Evolutionary conservation across 2,329 filamentous ascomycete genomes (phyloP), one percentile per base, ranked within the genome.

Genomic region (Westerdykella sp.): DNA sequence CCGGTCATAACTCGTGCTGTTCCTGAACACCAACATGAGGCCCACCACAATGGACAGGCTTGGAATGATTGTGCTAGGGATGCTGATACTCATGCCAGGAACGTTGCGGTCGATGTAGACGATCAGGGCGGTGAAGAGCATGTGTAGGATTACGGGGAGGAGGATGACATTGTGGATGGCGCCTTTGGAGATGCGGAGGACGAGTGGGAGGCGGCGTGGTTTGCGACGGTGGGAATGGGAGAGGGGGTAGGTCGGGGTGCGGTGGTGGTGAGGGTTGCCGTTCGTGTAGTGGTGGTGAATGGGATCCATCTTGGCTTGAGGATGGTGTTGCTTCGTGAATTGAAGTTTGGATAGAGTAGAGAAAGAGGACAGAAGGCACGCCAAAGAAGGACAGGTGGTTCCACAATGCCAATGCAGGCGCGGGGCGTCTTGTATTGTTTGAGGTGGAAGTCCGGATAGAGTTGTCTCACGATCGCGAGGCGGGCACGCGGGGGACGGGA

Each of bases 1-100:
- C 2, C 80, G 72, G 52, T 81, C 80, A 64, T 82, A 83, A 41
- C 72, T 76, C 3, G 79, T 83, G 50, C 76, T 73, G 53, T 84
- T 83, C 31, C 80, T 74, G 66, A 84, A 83, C 22, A 84, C 80
- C 28, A 84, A 77, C 74, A 84, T 82, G 34, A 84, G 62, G 54
- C 80, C 80, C 2, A 84, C 80, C 40, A 84, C 80, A 43, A 84
- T 84, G 28, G 76, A 80, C 1, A 84, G 67, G 12, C 74, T 78
- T 2, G 80, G 80, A 36, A 83, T 79, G 48, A 83, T 81, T 50
- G 70, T 76, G 38, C 71, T 71, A 7, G 80, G 80, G 30, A 83
- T 69, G 32, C 72, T 74, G 28, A 82, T 69, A 41, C 73, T 62
- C 6, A 15, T 3, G 13, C 62, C 63, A 46, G 70, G 67, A 18